Evolutionary conservation across 441 rosid genomes (phyloP).

Genomic region (Iberis amara): DNA sequence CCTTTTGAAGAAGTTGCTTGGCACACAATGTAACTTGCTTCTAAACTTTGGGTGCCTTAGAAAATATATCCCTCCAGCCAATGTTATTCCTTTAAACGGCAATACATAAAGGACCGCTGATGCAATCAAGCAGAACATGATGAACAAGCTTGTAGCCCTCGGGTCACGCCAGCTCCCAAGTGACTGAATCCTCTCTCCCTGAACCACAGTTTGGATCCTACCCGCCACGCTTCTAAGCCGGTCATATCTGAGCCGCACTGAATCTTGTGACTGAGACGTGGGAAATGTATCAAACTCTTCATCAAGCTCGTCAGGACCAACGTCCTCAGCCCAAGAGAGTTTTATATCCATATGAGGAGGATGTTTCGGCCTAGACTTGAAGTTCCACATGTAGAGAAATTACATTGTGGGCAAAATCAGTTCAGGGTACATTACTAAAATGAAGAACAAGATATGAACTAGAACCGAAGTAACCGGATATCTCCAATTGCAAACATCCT

Average conservation of each 20-base stretch:
- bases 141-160: conserved; percentile 53
- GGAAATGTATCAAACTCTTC: conserved; percentile 70
- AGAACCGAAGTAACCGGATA: conserved; percentile 50
- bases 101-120: conserved; percentile 49
- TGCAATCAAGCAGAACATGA: conserved; percentile 46
- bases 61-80: conserved; percentile 52
- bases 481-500: conserved; percentile 51
- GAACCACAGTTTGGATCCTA: conserved; percentile 59
- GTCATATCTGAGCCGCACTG: conserved; percentile 52
- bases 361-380: conserved; percentile 44
- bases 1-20: conserved; percentile 81
- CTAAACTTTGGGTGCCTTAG: conserved; percentile 74
- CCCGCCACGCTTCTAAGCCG: conserved; percentile 55
- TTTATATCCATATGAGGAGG: conserved; percentile 66
- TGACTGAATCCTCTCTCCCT: conserved; percentile 64
- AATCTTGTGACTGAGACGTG: conserved; percentile 38
- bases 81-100: conserved; percentile 56
- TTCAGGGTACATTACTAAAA: conserved; percentile 52
- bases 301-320: conserved; percentile 52
- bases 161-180: conserved; percentile 61
- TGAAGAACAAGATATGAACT: conserved; percentile 47
- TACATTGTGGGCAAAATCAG: conserved; percentile 49
- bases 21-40: conserved; percentile 74
- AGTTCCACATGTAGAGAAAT: conserved; percentile 58
- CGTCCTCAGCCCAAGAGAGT: conserved; percentile 60